Conservation (phyloP, 495 filamentous ascomycete genomes). For the Trichoderma gamsii region DNA sequence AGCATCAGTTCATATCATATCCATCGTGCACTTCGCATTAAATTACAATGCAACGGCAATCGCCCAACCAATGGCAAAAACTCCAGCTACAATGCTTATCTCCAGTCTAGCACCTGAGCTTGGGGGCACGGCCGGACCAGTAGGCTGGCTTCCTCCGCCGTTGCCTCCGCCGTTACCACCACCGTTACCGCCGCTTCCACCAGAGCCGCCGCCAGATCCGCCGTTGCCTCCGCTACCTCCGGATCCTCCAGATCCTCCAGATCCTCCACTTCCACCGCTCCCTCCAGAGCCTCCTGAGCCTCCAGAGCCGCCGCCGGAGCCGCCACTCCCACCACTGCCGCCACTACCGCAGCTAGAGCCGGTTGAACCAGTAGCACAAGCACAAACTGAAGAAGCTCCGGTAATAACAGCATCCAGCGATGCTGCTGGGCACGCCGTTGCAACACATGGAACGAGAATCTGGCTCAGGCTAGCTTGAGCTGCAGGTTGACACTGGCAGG, state of each 20-base stretch:
- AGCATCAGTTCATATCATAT: neutral
- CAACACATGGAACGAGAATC: constrained; percentile 20
- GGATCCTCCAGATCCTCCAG: neutral
- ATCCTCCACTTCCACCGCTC: constrained; percentile 15
- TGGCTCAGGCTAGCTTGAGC: constrained; percentile 16
- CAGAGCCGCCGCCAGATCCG: neutral
- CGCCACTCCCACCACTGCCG: constrained; percentile 15
- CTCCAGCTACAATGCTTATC: constrained; percentile 9
- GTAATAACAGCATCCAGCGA: too few relatives aligned
- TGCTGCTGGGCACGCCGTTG: neutral
- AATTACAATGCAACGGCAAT: neutral
- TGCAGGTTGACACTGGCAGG: constrained; percentile 21
- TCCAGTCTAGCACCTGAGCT: neutral
- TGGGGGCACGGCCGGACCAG: neutral
- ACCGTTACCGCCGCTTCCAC: neutral
- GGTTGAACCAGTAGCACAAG: too few relatives aligned
- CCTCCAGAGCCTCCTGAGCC: neutral
- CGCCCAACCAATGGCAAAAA: neutral
- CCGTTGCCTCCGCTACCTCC: neutral
- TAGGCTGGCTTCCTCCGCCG: neutral
- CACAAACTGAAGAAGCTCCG: too few relatives aligned
- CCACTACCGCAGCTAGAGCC: neutral
- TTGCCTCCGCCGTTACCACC: neutral
- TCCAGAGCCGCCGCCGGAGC: neutral
- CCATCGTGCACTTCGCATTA: neutral